phyloP scores from a whole-genome alignment of 1,284 basidiomycete species.

The Cryptococcus maquisensis region DNA sequence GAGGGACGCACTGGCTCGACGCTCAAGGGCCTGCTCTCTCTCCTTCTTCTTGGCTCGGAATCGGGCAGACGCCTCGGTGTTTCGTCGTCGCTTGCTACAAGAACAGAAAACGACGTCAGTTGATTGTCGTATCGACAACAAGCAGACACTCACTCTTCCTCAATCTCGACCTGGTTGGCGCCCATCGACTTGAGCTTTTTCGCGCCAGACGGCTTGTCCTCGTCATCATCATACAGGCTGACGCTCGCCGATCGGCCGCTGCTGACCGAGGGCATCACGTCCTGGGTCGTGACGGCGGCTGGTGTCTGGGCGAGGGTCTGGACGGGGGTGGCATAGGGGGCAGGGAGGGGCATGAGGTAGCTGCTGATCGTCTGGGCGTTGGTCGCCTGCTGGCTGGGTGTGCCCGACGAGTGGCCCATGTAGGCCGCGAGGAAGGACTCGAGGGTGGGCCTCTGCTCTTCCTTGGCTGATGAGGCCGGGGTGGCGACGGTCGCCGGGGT shows the following conservation, averaged over 20 bases:
- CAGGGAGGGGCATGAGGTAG: constrained; percentile 25
- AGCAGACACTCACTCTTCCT: constrained; percentile 34
- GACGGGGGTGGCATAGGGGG: constrained; percentile 8
- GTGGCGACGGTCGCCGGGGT: constrained; percentile 14
- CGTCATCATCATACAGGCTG: constrained; percentile 3
- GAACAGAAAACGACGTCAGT: not conserved
- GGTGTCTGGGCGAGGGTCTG: not conserved
- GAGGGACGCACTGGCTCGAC: constrained; percentile 58
- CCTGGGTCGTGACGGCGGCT: constrained; percentile 2
- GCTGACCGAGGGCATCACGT: constrained; percentile 1
- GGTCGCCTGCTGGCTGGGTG: not conserved
- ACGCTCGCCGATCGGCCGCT: not conserved
- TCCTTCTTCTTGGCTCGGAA: constrained; percentile 99
- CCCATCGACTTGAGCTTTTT: constrained; percentile 44
- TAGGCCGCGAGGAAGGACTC: constrained; percentile 45
- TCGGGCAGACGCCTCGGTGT: constrained; percentile 94
- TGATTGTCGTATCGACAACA: not conserved
- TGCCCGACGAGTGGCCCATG: constrained; percentile 22
- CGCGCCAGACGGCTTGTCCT: constrained; percentile 32
- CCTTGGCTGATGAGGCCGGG: constrained; percentile 6
- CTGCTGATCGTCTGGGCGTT: constrained; percentile 13
- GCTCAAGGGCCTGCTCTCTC: constrained; percentile 87
- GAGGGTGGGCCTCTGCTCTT: constrained; percentile 24
- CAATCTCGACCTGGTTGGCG: constrained; percentile 37
- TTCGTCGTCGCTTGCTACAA: constrained; percentile 73